A percentile compares a stretch with the other conserved stretches of the same genome.
phyloP scores from a whole-genome alignment of 1,139 yeast genomes.

The Debaryomyces subglobosus region DNA sequence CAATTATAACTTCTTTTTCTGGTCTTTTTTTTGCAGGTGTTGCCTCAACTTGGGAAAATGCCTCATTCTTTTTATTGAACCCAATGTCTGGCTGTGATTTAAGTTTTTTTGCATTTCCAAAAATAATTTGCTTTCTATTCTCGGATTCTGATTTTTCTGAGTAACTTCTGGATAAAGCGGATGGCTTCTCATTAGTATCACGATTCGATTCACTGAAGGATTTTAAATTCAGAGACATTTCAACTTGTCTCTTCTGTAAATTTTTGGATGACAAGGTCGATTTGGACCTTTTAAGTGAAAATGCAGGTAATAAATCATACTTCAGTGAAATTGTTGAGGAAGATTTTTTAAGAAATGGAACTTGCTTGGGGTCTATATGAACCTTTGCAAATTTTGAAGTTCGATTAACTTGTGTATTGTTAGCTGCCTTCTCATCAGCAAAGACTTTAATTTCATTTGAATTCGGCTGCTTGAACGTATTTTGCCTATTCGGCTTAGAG shows the following conservation, averaged over 20 bases:
- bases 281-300: conserved; percentile 42
- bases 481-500: conserved; percentile 4
- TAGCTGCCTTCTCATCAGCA: background rate
- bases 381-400: conserved; percentile 23
- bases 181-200: background rate
- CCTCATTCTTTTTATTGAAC: background rate
- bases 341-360: conserved; percentile 19
- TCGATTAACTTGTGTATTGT: background rate
- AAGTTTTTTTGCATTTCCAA: conserved; percentile 30
- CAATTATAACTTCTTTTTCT: background rate
- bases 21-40: conserved; percentile 26
- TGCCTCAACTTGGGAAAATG: conserved; percentile 24
- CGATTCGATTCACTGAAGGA: conserved; percentile 8
- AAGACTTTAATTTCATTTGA: background rate
- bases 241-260: conserved; percentile 52
- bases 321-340: background rate
- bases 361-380: conserved; percentile 18
- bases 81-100: conserved; percentile 15
- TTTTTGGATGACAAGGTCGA: conserved; percentile 46
- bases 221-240: conserved; percentile 30
- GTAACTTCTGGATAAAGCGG: background rate
- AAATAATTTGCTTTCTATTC: conserved; percentile 19
- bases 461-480: background rate
- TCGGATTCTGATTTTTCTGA: background rate
- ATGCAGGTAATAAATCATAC: conserved; percentile 26